A percentile compares a stretch with the other conserved stretches of the same genome.
Conservation (phyloP, 2,329 filamentous ascomycete genomes). For the Ascochyta koolunga region DNA sequence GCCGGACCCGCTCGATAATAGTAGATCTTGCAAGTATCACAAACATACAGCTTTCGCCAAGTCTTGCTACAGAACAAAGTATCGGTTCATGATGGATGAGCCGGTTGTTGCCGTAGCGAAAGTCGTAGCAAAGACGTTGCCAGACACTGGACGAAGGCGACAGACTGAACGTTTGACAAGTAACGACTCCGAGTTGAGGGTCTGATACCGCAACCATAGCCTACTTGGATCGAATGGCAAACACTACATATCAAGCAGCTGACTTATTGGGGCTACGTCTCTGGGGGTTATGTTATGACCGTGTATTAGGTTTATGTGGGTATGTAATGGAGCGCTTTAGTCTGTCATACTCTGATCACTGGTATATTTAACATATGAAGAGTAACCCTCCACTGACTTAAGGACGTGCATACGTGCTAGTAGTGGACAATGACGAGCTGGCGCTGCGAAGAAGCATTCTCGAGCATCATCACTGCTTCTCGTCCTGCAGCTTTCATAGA, state of each 20-base stretch:
- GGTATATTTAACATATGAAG: too few relatives aligned
- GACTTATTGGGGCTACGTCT: too few relatives aligned
- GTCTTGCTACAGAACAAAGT: constrained; percentile 4
- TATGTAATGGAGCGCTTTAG: too few relatives aligned
- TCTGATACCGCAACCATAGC: background rate
- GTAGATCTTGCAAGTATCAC: constrained; percentile 4
- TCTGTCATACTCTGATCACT: too few relatives aligned
- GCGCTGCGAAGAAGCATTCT: background rate
- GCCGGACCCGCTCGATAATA: constrained; percentile 3
- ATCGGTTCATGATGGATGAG: background rate
- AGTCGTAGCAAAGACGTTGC: background rate
- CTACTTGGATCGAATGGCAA: background rate
- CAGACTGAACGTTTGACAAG: background rate
- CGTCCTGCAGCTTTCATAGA: background rate
- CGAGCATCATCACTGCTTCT: background rate
- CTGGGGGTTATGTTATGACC: too few relatives aligned
- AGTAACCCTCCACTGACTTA: too few relatives aligned
- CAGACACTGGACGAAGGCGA: background rate
- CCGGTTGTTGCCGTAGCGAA: background rate
- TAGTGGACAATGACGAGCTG: background rate
- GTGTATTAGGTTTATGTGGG: too few relatives aligned
- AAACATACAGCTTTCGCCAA: background rate
- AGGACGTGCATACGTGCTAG: background rate
- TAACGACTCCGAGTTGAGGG: constrained; percentile 2
- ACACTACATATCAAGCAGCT: too few relatives aligned